Evolutionary conservation across 1,139 yeast genomes (phyloP), one percentile per base, ranked within the genome.

Genomic region (Geotrichum citri-aurantii): DNA sequence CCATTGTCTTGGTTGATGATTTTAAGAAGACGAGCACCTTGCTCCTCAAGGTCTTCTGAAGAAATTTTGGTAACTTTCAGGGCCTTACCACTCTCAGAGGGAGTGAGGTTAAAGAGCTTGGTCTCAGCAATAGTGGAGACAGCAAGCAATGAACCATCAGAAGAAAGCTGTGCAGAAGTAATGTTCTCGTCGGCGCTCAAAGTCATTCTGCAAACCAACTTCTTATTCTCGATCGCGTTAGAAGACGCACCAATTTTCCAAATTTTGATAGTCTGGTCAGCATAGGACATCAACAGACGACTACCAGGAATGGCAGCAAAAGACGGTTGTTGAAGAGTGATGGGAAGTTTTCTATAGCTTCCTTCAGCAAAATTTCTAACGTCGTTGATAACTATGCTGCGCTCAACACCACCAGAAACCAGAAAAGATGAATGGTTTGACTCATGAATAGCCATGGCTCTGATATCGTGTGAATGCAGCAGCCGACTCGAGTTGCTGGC

Each of bases 361-460:
- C 95, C 92, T 67, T 84, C 88, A 62, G 85, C 84, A 71, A 93
- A 92, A 63, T 82, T 78, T 19, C 74, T 69, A 46, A 86, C 75
- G 1, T 95, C 82, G 68, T 83, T 88, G 44, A 93, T 79, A 2
- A 88, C 92, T 59, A 93, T 75, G 19, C 85, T 80, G 67, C 88
- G 81, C 71, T 93, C 98, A 21, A 89, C 95, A 63, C 98, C 98
- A 57, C 96, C 97, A 67, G 95, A 86, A 1, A 89, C 82, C 61
- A 92, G 76, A 63, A 86, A 79, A 65, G 85, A 86, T 56, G 85
- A 79, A 42, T 84, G 84, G 70, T 86, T 90, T 65, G 79, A 87
- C 48, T 70, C 74, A 56, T 68, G 72, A 6, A 85, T 75, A 1
- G 86, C 77, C 81, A 93, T 80, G 1, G 96, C 79, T 67, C 99